Evolutionary conservation across 345 rosid genomes (phyloP).

Genomic region (Sisymbrium altissimum): DNA sequence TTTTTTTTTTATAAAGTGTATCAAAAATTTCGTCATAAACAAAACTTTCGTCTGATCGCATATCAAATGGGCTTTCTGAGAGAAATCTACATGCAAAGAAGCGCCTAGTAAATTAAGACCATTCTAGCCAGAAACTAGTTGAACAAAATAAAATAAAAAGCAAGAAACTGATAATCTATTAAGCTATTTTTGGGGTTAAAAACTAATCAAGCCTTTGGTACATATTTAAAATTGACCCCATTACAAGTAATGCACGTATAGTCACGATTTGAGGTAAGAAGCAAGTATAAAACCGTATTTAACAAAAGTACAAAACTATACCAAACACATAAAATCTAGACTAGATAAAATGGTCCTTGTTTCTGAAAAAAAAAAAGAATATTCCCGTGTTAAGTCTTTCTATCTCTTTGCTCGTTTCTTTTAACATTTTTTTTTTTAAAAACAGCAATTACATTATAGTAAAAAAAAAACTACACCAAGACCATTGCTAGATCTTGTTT

Average conservation of each 20-base stretch:
- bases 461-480: too few relatives aligned
- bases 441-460: not conserved
- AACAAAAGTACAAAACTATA: not conserved
- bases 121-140: not conserved
- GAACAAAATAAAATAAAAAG: too few relatives aligned
- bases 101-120: too few relatives aligned
- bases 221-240: not conserved
- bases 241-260: constrained; percentile 14
- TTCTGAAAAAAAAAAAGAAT: not conserved
- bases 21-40: not conserved
- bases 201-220: not conserved
- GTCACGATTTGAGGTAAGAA: constrained; percentile 9
- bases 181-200: not conserved
- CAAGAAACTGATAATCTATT: not conserved
- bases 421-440: not conserved
- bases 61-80: not conserved
- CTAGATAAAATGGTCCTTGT: constrained; percentile 14
- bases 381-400: constrained; percentile 4
- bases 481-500: too few relatives aligned
- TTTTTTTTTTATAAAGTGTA: not conserved
- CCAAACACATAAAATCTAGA: constrained; percentile 8
- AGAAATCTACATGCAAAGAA: too few relatives aligned
- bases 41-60: not conserved
- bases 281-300: not conserved
- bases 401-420: not conserved